Conservation (phyloP, 139 green algal species). For the Nannochloris sp. region DNA sequence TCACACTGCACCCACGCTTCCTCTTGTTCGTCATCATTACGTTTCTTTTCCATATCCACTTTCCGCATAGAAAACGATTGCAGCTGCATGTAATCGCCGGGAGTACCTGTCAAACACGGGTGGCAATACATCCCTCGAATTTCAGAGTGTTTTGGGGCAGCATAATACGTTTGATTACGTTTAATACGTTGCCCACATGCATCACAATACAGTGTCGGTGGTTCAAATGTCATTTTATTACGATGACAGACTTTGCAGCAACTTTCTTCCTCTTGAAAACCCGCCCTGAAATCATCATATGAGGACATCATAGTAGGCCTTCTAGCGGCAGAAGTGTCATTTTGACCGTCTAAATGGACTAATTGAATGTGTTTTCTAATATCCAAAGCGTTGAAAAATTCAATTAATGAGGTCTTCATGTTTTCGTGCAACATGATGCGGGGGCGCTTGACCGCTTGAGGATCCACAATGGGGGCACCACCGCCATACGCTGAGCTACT, state of each 20-base stretch:
- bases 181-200: constrained; percentile 87
- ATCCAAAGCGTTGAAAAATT: constrained; percentile 75
- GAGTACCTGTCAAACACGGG: constrained; percentile 53
- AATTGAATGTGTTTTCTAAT: constrained; percentile 37
- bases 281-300: not conserved
- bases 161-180: constrained; percentile 62
- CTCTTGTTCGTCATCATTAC: constrained; percentile 90
- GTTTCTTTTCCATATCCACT: constrained; percentile 69
- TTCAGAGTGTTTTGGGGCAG: constrained; percentile 31
- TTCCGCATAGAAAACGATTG: constrained; percentile 38
- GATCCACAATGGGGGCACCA: constrained; percentile 1
- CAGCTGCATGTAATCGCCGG: constrained; percentile 48
- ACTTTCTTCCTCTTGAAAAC: constrained; percentile 29
- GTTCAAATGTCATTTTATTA: constrained; percentile 88
- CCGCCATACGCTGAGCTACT: not conserved
- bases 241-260: constrained; percentile 71
- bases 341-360: constrained; percentile 1
- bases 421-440: constrained; percentile 18
- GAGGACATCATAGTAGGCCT: not conserved
- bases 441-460: constrained; percentile 18
- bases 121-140: constrained; percentile 75
- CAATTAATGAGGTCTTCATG: constrained; percentile 80
- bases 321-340: not conserved
- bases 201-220: constrained; percentile 88
- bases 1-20: constrained; percentile 97